phyloP scores from a whole-genome alignment of 306 rosid species.

The Alnus glutinosa region DNA sequence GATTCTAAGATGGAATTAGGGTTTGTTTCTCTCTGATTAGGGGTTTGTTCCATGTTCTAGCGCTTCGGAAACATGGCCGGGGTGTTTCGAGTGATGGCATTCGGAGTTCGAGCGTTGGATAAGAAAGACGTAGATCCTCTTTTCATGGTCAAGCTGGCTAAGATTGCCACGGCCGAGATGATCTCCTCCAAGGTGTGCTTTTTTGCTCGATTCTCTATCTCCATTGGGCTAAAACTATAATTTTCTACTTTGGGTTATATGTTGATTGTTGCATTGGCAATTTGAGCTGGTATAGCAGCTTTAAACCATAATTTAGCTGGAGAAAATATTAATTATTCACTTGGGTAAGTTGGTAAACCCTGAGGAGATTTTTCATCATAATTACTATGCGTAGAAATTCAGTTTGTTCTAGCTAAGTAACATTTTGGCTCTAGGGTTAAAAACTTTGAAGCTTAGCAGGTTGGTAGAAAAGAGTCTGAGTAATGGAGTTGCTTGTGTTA shows the following conservation, averaged over 20 bases:
- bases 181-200: conserved; percentile 76
- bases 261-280: neutral
- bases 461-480: neutral
- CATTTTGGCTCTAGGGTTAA: neutral
- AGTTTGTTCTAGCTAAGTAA: neutral
- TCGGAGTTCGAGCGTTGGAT: conserved; percentile 77
- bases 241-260: neutral
- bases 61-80: conserved; percentile 97
- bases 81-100: conserved; percentile 89
- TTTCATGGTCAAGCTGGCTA: conserved; percentile 84
- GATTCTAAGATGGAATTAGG: neutral
- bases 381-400: neutral
- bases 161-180: conserved; percentile 88
- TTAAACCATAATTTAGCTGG: neutral
- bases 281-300: neutral
- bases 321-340: neutral
- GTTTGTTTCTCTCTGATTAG: neutral
- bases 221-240: neutral
- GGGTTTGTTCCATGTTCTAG: conserved; percentile 38
- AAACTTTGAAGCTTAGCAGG: neutral
- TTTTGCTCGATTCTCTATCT: conserved; percentile 11
- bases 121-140: conserved; percentile 59
- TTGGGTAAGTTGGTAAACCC: neutral
- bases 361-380: neutral
- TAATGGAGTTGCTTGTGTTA: neutral